Conservation (phyloP, 169 alveolate genomes). For the Theileria orientalis region DNA sequence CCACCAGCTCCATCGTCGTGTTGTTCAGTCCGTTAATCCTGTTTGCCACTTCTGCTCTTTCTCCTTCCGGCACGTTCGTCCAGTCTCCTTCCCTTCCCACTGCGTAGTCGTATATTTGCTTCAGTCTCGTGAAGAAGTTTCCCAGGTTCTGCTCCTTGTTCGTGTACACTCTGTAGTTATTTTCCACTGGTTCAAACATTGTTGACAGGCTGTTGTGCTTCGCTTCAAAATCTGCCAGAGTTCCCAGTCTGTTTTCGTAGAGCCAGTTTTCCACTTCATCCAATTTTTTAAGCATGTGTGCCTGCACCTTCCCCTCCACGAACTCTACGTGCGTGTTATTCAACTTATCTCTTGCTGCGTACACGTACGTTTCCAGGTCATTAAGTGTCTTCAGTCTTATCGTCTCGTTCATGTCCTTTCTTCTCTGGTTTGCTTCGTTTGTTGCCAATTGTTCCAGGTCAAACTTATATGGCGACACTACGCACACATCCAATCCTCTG, state of each 20-base stretch:
- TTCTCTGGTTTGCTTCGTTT: slow-evolving; percentile 60
- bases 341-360: slow-evolving; percentile 64
- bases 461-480: slow-evolving; percentile 8
- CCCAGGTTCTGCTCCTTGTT: slow-evolving; percentile 65
- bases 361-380: slow-evolving; percentile 73
- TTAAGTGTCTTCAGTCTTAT: slow-evolving; percentile 66
- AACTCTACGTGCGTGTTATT: slow-evolving; percentile 69
- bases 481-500: slow-evolving; percentile 36
- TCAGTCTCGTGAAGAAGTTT: slow-evolving; percentile 48
- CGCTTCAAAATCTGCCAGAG: slow-evolving; percentile 57
- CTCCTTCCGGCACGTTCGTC: slow-evolving; percentile 60
- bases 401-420: slow-evolving; percentile 64
- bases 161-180: slow-evolving; percentile 42
- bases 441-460: slow-evolving; percentile 58
- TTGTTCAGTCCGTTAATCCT: slow-evolving; percentile 19
- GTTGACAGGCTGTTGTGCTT: slow-evolving; percentile 50
- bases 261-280: slow-evolving; percentile 70
- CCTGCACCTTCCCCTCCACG: slow-evolving; percentile 64
- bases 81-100: slow-evolving; percentile 63
- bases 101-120: slow-evolving; percentile 45
- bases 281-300: slow-evolving; percentile 40
- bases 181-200: slow-evolving; percentile 54
- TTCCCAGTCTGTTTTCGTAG: slow-evolving; percentile 71
- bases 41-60: slow-evolving; percentile 42
- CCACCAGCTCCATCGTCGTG: slow-evolving; percentile 12